Evolutionary conservation across 1,139 yeast species (phyloP).

Genomic region (Magnusiomyces clavatus): DNA sequence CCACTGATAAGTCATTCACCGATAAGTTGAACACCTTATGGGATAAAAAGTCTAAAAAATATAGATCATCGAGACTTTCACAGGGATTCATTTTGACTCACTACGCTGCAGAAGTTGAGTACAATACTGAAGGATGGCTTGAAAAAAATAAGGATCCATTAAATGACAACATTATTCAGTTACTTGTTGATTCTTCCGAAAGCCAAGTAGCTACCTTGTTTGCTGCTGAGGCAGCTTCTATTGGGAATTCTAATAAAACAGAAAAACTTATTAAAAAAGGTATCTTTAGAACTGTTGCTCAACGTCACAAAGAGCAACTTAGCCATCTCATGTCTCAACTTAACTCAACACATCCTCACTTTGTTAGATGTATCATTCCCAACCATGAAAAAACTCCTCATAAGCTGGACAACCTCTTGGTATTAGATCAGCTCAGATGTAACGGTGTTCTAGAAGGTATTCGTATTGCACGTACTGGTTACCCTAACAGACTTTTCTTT

Average conservation of each 20-base stretch:
- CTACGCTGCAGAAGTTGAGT: constrained; percentile 94
- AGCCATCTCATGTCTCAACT: constrained; percentile 64
- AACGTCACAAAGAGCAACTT: constrained; percentile 67
- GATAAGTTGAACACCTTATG: constrained; percentile 67
- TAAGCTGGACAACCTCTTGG: constrained; percentile 65
- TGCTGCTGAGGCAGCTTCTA: constrained; percentile 11
- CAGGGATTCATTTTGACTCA: constrained; percentile 70
- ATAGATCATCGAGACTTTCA: constrained; percentile 54
- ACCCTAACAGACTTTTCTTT: constrained; percentile 85
- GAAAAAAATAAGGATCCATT: constrained; percentile 94
- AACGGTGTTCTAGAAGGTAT: constrained; percentile 98
- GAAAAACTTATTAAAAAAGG: constrained; percentile 33
- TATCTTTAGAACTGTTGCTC: constrained; percentile 74
- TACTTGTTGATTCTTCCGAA: constrained; percentile 52
- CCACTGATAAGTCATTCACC: constrained; percentile 75
- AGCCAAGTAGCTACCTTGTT: constrained; percentile 45
- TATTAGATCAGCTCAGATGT: constrained; percentile 84
- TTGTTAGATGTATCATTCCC: constrained; percentile 93
- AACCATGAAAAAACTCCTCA: constrained; percentile 68
- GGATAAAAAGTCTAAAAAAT: constrained; percentile 51
- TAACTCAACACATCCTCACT: constrained; percentile 84
- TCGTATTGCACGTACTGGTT: constrained; percentile 93
- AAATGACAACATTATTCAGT: constrained; percentile 60
- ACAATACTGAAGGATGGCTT: constrained; percentile 86
- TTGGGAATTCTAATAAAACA: constrained; percentile 9